Base-by-base conservation (phyloP, 1,139 yeast genomes). In the Blastobotrys elegans region DNA sequence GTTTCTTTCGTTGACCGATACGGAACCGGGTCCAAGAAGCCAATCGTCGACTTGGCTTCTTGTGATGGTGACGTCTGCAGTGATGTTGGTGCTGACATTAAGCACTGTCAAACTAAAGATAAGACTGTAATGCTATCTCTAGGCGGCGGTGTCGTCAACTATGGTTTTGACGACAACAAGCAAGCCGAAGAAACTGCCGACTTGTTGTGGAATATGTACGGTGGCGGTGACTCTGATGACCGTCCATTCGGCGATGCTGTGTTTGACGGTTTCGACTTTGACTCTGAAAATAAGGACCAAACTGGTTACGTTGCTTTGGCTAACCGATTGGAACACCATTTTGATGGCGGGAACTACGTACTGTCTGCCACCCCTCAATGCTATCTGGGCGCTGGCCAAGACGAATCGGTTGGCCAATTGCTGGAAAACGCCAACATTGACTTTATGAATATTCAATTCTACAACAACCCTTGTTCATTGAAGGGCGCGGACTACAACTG, bases 361-460 rank as follows among this genome's bases (percentile, higher is more conserved):
- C 71, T 90, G 44, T 79, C 95, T 46, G 96, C 96, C 53, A 95
- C 97, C 54, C 97, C 97, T 26, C 97, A 90, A 71, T 90, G 97
- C 71, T 27, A 18, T 11, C 3, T 26, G 18, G 38, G 26, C 3
- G n/a, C 24, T 11, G 20, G 29, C 11, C 17, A 17, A 4, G 97
- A 90, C 70, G 87, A 83, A 7, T 78, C 84, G 38, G 80, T 84
- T 40, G 95, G 95, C 53, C 77, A 80, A 48, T 68, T 84, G 33
- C 67, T 90, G 57, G 70, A 71, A 21, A 68, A 76, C 33, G 78
- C 85, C 17, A 72, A 77, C 40, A 71, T 90, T 54, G 97, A 90
- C 68, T 88, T 84, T 66, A 90, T 92, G 1, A 88, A 86, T 61
- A 78, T 90, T 59, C 97, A 90, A 72, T 90, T 90, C 71, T 90